Base-by-base conservation (phyloP, 371 early-diverging fungal species). In the Mortierella sp. region DNA sequence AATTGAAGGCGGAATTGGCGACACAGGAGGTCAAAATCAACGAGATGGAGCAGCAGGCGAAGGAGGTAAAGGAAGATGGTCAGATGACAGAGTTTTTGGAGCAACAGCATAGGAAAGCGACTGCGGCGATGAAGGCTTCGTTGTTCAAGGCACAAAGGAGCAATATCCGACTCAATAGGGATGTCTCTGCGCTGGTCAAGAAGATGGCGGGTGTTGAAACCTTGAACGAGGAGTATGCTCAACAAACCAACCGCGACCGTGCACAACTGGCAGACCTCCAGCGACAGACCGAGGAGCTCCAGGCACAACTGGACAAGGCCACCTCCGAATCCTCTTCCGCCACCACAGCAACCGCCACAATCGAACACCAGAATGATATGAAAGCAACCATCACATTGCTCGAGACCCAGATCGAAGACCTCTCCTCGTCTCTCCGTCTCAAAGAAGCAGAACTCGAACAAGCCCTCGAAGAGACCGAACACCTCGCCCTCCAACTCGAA, bases 401-500 rank as follows among this genome's bases (percentile, higher is more conserved):
- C 34, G 78, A 80, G 28, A 70, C 57, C 58, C 76, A 79, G 26
- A 58, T 84, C 44, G 79, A 76, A 19, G 84, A 79, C 7, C 54
- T 84, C 26, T 57, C 81, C 0, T 45, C 71, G 0, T 26, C 71
- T 11, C 58, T 84, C 24, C 81, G 79, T 0, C 74, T 73, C 44
- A 84, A 84, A 57, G 79, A 84, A 28, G 47, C n/a, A 5, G 76
- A 78, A 21, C 76, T 79, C 21, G 77, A 78, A 24, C 81, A 79
- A 8, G 79, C 79, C 1, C 74, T 73, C 26, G 77, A 76, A 48
- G 81, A 77, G 28, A 70, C 52, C 5, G 84, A 78, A 34, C 72
- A 21, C 3, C 70, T 70, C 28, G n/a, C 52, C 11, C 74, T 81
- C 13, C 68, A 76, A 57, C 74, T 79, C 5, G 81, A 78, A n/a